Conservation (phyloP, 192 early-diverging fungal species). For the Backusella parvicylindrica region DNA sequence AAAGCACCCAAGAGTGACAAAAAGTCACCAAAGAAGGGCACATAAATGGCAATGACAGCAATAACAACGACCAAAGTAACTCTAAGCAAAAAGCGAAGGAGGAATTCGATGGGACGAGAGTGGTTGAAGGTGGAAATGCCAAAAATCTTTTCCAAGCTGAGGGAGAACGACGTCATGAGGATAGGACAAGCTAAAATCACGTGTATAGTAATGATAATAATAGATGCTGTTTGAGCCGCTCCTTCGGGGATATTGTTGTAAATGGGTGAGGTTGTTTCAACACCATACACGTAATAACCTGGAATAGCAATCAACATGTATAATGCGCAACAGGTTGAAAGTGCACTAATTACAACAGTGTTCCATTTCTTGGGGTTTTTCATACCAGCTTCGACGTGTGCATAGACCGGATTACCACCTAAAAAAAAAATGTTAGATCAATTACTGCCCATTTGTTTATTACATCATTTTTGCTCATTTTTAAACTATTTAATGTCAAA, state of each 20-base stretch:
- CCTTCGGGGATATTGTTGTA: slow-evolving; percentile 62
- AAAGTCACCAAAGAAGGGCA: slow-evolving; percentile 78
- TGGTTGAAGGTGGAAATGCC: slow-evolving; percentile 36
- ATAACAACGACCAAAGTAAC: slow-evolving; percentile 48
- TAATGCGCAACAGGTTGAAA: slow-evolving; percentile 56
- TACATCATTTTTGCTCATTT: background rate
- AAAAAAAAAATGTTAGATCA: background rate
- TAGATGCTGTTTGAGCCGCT: slow-evolving; percentile 53
- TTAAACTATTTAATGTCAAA: background rate
- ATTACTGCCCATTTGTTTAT: background rate
- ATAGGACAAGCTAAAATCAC: slow-evolving; percentile 79
- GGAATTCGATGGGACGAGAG: slow-evolving; percentile 45
- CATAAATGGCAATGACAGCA: slow-evolving; percentile 56
- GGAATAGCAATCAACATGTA: slow-evolving; percentile 65
- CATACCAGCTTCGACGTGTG: slow-evolving; percentile 78
- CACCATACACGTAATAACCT: slow-evolving; percentile 74
- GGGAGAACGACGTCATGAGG: slow-evolving; percentile 64
- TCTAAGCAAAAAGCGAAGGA: slow-evolving; percentile 50
- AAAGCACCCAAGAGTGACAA: slow-evolving; percentile 74
- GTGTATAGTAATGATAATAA: slow-evolving; percentile 71
- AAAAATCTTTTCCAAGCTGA: slow-evolving; percentile 61
- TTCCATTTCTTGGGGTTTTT: slow-evolving; percentile 64
- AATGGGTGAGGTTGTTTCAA: slow-evolving; percentile 57
- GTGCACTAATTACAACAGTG: slow-evolving; percentile 50
- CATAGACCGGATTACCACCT: slow-evolving; percentile 73